Evolutionary conservation across 345 rosid genomes (phyloP), one percentile per base, ranked within the genome.

Genomic region (Salix suchowensis): DNA sequence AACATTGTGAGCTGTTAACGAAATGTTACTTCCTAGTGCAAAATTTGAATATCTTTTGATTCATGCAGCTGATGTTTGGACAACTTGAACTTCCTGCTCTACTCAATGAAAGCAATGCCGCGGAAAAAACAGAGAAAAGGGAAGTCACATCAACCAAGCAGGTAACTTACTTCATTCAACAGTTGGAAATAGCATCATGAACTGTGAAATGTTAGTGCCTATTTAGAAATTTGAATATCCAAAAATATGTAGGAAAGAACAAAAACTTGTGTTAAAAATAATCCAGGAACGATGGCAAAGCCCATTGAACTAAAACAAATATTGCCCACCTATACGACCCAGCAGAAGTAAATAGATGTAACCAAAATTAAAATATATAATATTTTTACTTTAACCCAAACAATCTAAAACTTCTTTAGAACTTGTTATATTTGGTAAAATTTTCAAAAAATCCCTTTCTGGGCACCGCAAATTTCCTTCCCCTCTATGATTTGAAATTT

Each of bases 51-150:
- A 3, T n/a, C 44, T 15, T 26, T 10, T 71, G 48, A 52, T 37
- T 23, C 5, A 37, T 74, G 66, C 74, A 71, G 73, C 46, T 68
- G 23, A 62, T 54, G 23, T 30, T 40, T 11, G 82, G 67, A 37
- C 37, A 67, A 8, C 48, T 3, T 30, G 39, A 37, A 21, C 48
- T 18, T 21, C 42, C 0, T 0, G 62, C 23, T 9, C 62, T 4
- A 23, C 23, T 58, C 24, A 67, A 37, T 2, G 13, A 48, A 37
- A 69, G 48, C 5, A 79, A 52, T 42, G 24, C 70, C 13, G 73
- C 68, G 15, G 77, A 54, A 79, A 52, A 37, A 32, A 39, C 62
- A 7, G 81, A 85, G 82, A 37, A 64, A 26, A 64, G 52, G 30
- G 83, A 72, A 72, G 48, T 55, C 32, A 5, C 60, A 23, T 46